Base-by-base conservation (phyloP, 2,329 filamentous ascomycete genomes). In the Monilinia vaccinii-corymbosi region DNA sequence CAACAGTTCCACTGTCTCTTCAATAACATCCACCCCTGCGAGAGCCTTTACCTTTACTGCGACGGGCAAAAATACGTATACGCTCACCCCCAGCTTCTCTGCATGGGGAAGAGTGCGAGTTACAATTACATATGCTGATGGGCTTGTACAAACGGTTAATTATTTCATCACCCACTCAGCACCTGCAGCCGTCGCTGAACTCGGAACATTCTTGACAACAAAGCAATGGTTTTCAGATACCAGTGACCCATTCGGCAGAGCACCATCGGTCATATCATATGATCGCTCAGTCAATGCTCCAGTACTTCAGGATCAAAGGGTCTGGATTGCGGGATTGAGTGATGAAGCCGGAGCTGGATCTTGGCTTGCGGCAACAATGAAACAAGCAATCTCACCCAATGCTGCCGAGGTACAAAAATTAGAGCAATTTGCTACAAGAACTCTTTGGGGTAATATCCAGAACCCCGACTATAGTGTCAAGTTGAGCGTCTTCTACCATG, bases 341-440 rank as follows among this genome's bases (percentile, higher is more conserved):
- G 82, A 85, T 60, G 82, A 85, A 70, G 82, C 75, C 0, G 82
- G 82, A 1, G 78, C 79, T 0, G 81, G 81, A 1, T 77, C 81
- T 0, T 84, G 78, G 62, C 75, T 84, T 0, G 79, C 81, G 0
- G 78, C 79, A 0, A 72, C 76, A 2, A 76, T 81, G 71, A 85
- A 85, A 70, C 79, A 83, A 60, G 74, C 75, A 1, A 68, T 77
- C 8, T 79, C 79, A 38, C 81, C 82, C 0, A 70, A 76, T 11
- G 73, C 76, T 0, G 70, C 69, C 0, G 80, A 85, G 62, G 69
- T 85, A 1, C 65, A 73, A 0, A 78, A 79, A 61, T 73, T 86
- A 0, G 83, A 85, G 60, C 70, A 73, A 1, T 84, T 84, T 62
- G 72, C 81, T 3, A 75, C 79, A 34, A 71, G 76, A 4, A 79